Evolutionary conservation across 2,329 filamentous ascomycete genomes (phyloP).

Genomic region (Leptosphaerulina australis): DNA sequence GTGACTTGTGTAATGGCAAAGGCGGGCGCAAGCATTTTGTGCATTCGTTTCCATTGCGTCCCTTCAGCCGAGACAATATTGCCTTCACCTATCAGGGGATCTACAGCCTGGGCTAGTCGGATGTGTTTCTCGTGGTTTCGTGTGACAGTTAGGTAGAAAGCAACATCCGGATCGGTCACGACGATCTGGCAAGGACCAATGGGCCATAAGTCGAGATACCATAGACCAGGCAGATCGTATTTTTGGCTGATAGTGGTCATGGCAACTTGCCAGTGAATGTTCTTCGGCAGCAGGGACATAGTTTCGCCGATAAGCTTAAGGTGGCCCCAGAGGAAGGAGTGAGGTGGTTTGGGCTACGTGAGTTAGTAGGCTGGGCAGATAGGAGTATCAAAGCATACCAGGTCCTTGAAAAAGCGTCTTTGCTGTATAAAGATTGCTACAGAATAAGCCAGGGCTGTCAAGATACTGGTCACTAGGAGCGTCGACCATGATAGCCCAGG

Average conservation of each 20-base stretch:
- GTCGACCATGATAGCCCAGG: constrained; percentile 22
- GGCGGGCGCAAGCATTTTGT: constrained; percentile 46
- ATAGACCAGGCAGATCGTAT: constrained; percentile 45
- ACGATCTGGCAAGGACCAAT: constrained; percentile 38
- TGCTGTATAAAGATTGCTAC: constrained; percentile 27
- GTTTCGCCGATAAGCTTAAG: constrained; percentile 49
- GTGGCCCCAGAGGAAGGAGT: constrained; percentile 51
- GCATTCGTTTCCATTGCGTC: constrained; percentile 43
- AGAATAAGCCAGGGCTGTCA: constrained; percentile 28
- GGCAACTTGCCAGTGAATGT: constrained; percentile 46
- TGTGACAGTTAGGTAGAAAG: constrained; percentile 46
- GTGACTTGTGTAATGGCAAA: constrained; percentile 43
- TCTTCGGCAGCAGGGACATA: constrained; percentile 40
- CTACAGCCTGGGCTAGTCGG: constrained; percentile 23
- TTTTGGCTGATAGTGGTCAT: constrained; percentile 45
- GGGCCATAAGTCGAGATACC: constrained; percentile 57
- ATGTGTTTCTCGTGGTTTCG: constrained; percentile 44
- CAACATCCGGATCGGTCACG: constrained; percentile 48
- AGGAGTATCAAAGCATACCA: constrained; percentile 22
- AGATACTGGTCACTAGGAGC: constrained; percentile 15
- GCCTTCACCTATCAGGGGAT: constrained; percentile 34
- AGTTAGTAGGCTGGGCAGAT: not conserved
- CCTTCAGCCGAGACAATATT: constrained; percentile 44
- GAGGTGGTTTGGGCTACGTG: constrained; percentile 49
- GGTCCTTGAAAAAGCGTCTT: constrained; percentile 31